Evolutionary conservation across 2,329 filamentous ascomycete species (phyloP).

Genomic region (Tympanopsis confertula): DNA sequence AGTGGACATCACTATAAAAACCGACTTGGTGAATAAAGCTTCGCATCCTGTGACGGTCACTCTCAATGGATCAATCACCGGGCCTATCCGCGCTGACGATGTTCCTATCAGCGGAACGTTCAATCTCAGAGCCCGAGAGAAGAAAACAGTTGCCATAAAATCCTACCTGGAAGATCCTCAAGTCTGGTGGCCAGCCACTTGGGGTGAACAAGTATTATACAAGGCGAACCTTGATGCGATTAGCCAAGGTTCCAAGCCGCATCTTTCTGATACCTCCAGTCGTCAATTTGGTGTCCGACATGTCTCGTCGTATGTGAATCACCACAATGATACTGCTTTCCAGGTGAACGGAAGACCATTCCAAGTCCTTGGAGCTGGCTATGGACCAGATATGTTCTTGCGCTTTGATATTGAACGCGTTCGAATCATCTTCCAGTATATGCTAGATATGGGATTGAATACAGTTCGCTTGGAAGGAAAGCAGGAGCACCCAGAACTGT

Average conservation of each 20-base stretch:
- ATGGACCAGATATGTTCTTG: slow-evolving; percentile 49
- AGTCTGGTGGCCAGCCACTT: slow-evolving; percentile 51
- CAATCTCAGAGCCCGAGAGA: slow-evolving; percentile 22
- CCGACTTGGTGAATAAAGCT: slow-evolving; percentile 25
- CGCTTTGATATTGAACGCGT: slow-evolving; percentile 39
- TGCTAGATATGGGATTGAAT: slow-evolving; percentile 50
- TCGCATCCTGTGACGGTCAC: not conserved
- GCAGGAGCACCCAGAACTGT: slow-evolving; percentile 49
- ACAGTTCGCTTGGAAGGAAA: slow-evolving; percentile 54
- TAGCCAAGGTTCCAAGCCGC: not conserved
- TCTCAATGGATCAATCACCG: slow-evolving; percentile 6
- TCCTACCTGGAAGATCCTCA: slow-evolving; percentile 26
- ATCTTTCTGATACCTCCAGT: slow-evolving; percentile 3
- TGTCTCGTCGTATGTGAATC: slow-evolving; percentile 37
- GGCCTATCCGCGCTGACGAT: slow-evolving; percentile 8
- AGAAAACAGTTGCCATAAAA: slow-evolving; percentile 23
- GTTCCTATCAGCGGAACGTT: slow-evolving; percentile 11
- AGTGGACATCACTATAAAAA: slow-evolving; percentile 23
- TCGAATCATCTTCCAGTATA: slow-evolving; percentile 33
- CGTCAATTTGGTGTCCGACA: slow-evolving; percentile 38
- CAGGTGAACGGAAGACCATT: slow-evolving; percentile 43
- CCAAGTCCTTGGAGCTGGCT: slow-evolving; percentile 48
- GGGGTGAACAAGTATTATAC: slow-evolving; percentile 45
- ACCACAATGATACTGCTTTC: slow-evolving; percentile 41
- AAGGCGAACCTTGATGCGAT: slow-evolving; percentile 11